These are phyloP conservation scores for Huntiella savannae DNA, from an alignment of 2,329 filamentous ascomycete genomes.

Conservation along the genomic window DNA sequence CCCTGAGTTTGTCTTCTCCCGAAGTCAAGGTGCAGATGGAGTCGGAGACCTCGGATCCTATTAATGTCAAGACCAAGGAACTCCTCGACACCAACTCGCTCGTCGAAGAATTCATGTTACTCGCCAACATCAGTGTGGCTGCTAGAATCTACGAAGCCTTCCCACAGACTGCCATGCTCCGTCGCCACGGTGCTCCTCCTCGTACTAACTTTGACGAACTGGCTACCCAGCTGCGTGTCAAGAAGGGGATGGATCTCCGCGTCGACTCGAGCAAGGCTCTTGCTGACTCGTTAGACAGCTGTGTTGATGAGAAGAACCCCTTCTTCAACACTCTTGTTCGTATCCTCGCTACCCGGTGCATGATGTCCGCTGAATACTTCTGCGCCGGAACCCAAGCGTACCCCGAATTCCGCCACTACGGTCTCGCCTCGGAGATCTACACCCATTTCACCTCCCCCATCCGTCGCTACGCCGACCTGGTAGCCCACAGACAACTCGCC, in stretches of 20 bases:
- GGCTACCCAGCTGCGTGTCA: conserved; percentile 72
- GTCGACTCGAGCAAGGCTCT: conserved; percentile 82
- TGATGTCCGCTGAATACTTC: conserved; percentile 99
- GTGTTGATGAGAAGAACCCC: conserved; percentile 59
- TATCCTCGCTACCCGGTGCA: conserved; percentile 94
- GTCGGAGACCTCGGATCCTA: conserved; percentile 85
- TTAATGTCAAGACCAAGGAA: conserved; percentile 90
- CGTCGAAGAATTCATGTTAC: conserved; percentile 97
- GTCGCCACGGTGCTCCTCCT: conserved; percentile 78
- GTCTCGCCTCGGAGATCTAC: conserved; percentile 89
- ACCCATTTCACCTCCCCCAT: conserved; percentile 98
- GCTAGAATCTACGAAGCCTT: conserved; percentile 79
- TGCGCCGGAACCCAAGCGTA: conserved; percentile 83
- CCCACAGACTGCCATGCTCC: conserved; percentile 84
- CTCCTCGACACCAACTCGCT: conserved; percentile 90
- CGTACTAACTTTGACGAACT: conserved; percentile 96
- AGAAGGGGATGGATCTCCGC: conserved; percentile 60
- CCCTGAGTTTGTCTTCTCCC: conserved; percentile 87
- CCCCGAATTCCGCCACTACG: conserved; percentile 92
- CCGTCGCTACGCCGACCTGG: conserved; percentile 88
- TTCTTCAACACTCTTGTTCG: conserved; percentile 98
- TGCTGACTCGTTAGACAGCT: conserved; percentile 76
- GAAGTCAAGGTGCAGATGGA: conserved; percentile 81
- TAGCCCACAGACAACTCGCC: conserved; percentile 84
- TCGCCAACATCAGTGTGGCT: conserved; percentile 91